Conservation (phyloP, 176 grass and related monocot genomes). For the Tuctoria greenei region DNA sequence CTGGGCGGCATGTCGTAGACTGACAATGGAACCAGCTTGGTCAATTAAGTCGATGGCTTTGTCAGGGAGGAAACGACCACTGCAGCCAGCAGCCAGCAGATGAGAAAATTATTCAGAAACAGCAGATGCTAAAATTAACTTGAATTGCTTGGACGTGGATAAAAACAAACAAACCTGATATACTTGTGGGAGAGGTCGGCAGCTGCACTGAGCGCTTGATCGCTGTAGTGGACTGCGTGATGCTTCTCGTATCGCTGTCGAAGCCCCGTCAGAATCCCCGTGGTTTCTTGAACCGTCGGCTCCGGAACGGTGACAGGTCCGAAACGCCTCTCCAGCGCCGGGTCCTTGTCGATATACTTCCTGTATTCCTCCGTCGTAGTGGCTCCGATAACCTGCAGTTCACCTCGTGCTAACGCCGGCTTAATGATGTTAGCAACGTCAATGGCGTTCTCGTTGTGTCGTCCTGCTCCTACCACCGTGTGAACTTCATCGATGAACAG, state of each 20-base stretch:
- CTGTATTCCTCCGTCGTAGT: conserved; percentile 86
- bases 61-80: conserved; percentile 76
- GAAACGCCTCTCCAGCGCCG: conserved; percentile 87
- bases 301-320: conserved; percentile 76
- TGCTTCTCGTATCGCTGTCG: conserved; percentile 72
- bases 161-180: conserved; percentile 51
- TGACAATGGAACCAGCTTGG: conserved; percentile 72
- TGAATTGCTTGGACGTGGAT: neutral
- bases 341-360: conserved; percentile 85
- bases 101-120: no score
- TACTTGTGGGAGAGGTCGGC: conserved; percentile 78
- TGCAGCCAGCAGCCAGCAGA: no score
- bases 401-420: conserved; percentile 88
- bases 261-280: conserved; percentile 69
- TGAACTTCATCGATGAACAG: conserved; percentile 91
- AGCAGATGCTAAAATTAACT: no score
- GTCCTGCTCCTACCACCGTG: conserved; percentile 83
- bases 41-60: conserved; percentile 92
- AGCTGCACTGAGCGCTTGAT: conserved; percentile 63
- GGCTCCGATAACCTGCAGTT: conserved; percentile 93
- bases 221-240: conserved; percentile 72
- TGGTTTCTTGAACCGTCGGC: conserved; percentile 79
- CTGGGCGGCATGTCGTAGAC: conserved; percentile 61
- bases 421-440: conserved; percentile 95
- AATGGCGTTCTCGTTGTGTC: conserved; percentile 60